Evolutionary conservation across 352 stramenopile species (phyloP), one percentile per base, ranked within the genome.

Genomic region (Phytophthora capsici): DNA sequence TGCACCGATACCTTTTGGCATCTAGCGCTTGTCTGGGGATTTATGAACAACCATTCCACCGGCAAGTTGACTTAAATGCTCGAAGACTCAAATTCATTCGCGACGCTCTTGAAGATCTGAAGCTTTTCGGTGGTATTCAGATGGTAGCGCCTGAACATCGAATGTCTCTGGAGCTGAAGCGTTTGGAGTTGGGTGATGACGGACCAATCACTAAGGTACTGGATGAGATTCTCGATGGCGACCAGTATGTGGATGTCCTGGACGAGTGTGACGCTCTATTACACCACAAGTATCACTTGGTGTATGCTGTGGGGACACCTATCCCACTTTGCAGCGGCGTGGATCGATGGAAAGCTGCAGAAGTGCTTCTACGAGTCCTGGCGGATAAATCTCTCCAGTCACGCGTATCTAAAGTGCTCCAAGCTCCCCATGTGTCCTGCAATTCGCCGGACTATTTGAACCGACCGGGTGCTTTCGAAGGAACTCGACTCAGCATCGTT

Each of bases 191-290:
- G 1, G 37, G 55, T 2, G 38, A 66, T 1, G 40, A 73, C 0
- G 34, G 5, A 6, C 6, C 43, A 1, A 20, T 50, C 5, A 13
- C 64, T 9, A 43, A 59, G 14, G 65, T 54, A 0, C 62, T 89
- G 19, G 67, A 82, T n/a, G 53, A 69, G n/a, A 67, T 87, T 22
- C 64, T 94, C 25, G 63, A 83, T 30, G 59, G 54, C 10, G 32
- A 85, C 19, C 63, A 79, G 20, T 93, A 81, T 45, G 61, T 88
- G 0, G 90, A 98, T 52, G 76, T 98, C 7, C 71, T 97, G 17
- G 92, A 97, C 72, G 89, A 98, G 41, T 83, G 75, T 38, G 90
- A 97, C 67, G 92, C 93, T 7, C 50, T 97, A 10, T 76, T 98
- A 0, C 81, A 92, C 20, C 84, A 97, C 70, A 82, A 82, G 10